Conservation (phyloP, 306 rosid genomes). For the Psophocarpus tetragonolobus region DNA sequence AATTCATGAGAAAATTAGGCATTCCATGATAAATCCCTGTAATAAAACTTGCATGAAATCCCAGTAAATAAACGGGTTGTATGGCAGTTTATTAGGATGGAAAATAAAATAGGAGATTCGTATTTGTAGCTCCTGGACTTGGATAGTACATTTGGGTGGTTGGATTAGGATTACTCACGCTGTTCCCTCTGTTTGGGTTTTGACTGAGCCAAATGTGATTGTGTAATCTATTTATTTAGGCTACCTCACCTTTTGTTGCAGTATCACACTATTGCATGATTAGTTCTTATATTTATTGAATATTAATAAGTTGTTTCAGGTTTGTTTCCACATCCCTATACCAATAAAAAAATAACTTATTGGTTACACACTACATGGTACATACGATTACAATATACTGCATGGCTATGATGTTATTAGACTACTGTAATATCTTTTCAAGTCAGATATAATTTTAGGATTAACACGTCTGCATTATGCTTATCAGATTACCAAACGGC, state of each 20-base stretch:
- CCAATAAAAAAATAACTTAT: not conserved
- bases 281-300: not conserved
- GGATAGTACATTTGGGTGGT: not conserved
- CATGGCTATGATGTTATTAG: not conserved
- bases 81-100: not conserved
- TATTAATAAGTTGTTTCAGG: not conserved
- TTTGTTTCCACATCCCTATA: not conserved
- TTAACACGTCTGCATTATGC: not conserved
- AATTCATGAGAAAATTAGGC: not conserved
- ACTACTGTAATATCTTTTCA: not conserved
- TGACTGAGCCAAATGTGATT: not conserved
- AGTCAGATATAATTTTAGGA: not conserved
- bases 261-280: not conserved
- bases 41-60: not conserved
- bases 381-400: not conserved
- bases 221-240: not conserved
- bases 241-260: not conserved
- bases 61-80: not conserved
- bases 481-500: constrained; percentile 71
- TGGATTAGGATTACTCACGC: too few species aligned
- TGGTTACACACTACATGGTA: not conserved
- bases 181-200: too few species aligned
- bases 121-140: not conserved
- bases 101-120: not conserved
- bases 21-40: not conserved